These are phyloP conservation scores for Adansonia digitata DNA, from an alignment of 345 rosid species.

Conservation along the genomic window DNA sequence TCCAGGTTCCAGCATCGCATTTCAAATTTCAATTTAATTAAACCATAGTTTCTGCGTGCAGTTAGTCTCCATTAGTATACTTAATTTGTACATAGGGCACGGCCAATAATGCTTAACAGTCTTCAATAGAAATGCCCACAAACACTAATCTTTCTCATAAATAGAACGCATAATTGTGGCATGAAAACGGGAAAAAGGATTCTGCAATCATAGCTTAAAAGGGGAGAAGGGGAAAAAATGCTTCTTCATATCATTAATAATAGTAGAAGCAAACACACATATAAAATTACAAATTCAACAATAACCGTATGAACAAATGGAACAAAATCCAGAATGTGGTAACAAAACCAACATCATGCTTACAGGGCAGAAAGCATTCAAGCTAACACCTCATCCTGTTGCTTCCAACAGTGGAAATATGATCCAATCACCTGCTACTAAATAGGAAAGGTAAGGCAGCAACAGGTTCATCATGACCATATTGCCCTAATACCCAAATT, in stretches of 20 bases:
- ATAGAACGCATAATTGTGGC: neutral
- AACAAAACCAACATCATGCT: too few species aligned
- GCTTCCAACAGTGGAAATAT: too few species aligned
- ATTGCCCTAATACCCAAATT: too few species aligned
- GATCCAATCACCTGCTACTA: too few species aligned
- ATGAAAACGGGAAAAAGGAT: neutral
- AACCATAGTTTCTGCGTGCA: neutral
- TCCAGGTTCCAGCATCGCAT: neutral
- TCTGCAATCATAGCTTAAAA: neutral
- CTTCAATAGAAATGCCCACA: neutral
- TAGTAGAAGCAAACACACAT: constrained; percentile 31
- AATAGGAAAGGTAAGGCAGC: too few species aligned
- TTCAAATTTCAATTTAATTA: neutral
- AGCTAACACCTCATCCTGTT: too few species aligned
- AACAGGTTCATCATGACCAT: too few species aligned
- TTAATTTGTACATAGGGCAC: too few species aligned
- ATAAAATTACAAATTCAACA: constrained; percentile 24
- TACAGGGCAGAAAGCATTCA: too few species aligned
- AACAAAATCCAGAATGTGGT: too few species aligned
- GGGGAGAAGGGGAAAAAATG: constrained; percentile 7
- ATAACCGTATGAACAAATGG: constrained; percentile 50
- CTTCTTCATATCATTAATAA: constrained; percentile 24
- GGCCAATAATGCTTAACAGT: too few species aligned
- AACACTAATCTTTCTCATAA: neutral
- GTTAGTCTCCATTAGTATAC: neutral